Percentiles rank a stretch among this genome's conserved stretches.
Conservation (phyloP, 768 basidiomycete species). For the Tylopilus rubrobrunneus region DNA sequence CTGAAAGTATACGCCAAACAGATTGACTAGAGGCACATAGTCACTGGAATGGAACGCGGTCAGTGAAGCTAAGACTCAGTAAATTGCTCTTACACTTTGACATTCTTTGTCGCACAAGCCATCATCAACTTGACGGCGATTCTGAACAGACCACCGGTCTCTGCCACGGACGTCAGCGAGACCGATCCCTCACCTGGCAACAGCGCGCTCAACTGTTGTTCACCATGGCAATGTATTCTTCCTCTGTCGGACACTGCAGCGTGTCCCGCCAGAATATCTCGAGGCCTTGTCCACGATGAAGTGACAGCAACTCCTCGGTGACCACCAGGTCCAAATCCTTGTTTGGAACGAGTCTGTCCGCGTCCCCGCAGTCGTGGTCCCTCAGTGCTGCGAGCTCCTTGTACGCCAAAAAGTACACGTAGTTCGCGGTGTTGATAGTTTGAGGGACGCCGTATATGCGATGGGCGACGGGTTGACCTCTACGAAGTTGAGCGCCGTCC, state of each 20-base stretch:
- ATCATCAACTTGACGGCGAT: slow-evolving; percentile 96
- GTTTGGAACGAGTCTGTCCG: slow-evolving; percentile 50
- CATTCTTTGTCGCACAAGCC: slow-evolving; percentile 70
- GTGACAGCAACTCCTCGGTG: slow-evolving; percentile 62
- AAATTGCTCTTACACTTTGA: slow-evolving; percentile 44
- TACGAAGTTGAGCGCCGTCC: slow-evolving; percentile 80
- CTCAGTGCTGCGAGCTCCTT: slow-evolving; percentile 55
- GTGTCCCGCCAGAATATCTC: slow-evolving; percentile 95
- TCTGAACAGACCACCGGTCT: slow-evolving; percentile 91
- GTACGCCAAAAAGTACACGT: slow-evolving; percentile 93
- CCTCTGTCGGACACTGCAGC: slow-evolving; percentile 86
- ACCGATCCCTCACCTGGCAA: slow-evolving; percentile 58
- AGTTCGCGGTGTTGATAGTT: slow-evolving; percentile 96
- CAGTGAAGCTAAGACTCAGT: neutral
- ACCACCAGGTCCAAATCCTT: slow-evolving; percentile 58
- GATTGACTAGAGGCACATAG: slow-evolving; percentile 88
- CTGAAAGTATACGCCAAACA: slow-evolving; percentile 93
- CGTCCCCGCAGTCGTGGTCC: neutral
- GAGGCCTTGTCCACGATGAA: slow-evolving; percentile 93
- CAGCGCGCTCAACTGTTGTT: slow-evolving; percentile 69
- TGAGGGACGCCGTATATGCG: slow-evolving; percentile 96
- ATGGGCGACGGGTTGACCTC: slow-evolving; percentile 87
- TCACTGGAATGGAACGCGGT: slow-evolving; percentile 45
- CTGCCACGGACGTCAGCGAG: slow-evolving; percentile 37
- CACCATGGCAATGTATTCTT: slow-evolving; percentile 94